Evolutionary conservation across 106 monocot genomes (phyloP).

Genomic region (Agapanthus africanus): DNA sequence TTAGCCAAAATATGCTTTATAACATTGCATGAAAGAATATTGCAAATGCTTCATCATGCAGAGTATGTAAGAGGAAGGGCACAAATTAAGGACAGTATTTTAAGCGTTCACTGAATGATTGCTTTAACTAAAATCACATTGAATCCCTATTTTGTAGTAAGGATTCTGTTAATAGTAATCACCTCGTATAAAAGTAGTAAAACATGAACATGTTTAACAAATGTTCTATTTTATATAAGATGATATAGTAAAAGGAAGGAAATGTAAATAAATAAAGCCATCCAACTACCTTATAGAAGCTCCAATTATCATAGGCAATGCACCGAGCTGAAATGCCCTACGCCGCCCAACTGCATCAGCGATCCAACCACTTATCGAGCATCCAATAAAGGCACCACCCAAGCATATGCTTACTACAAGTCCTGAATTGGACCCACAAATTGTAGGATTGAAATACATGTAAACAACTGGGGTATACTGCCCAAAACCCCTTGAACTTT

Average conservation of each 20-base stretch:
- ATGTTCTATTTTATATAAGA: too few species aligned
- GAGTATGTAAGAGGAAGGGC: neutral
- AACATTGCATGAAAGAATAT: neutral
- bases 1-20: too few species aligned
- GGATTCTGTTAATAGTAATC: too few species aligned
- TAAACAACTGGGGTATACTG: too few species aligned
- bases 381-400: slow-evolving; percentile 79
- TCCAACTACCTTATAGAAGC: slow-evolving; percentile 50
- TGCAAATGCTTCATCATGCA: neutral
- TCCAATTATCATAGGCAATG: slow-evolving; percentile 84
- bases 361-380: slow-evolving; percentile 74
- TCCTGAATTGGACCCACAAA: slow-evolving; percentile 28
- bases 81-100: neutral
- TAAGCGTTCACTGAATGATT: neutral
- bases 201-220: too few species aligned
- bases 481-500: too few species aligned
- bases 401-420: slow-evolving; percentile 93
- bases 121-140: neutral
- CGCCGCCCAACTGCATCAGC: slow-evolving; percentile 80
- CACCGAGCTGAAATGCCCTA: slow-evolving; percentile 75
- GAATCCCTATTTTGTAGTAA: too few species aligned
- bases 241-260: neutral
- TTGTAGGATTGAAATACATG: neutral
- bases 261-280: neutral
- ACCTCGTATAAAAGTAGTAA: too few species aligned